A percentile compares a stretch with the other conserved stretches of the same genome.
Evolutionary conservation across 2,329 filamentous ascomycete genomes (phyloP).

Genomic region (Penicillium digitatum): DNA sequence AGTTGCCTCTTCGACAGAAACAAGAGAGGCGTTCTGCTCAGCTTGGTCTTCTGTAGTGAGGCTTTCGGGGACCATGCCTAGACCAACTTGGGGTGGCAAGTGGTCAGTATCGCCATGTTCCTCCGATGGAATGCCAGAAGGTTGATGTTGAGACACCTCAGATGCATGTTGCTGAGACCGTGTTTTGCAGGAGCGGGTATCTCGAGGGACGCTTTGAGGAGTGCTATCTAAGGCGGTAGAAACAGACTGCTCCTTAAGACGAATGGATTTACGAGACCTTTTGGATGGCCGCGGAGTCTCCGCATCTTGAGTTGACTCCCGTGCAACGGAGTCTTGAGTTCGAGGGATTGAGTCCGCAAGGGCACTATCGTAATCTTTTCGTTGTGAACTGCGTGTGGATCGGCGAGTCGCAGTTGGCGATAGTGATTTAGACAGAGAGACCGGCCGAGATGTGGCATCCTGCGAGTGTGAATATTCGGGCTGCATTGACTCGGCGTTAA

Average conservation of each 20-base stretch:
- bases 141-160: conserved; percentile 3
- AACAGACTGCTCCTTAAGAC: conserved; percentile 24
- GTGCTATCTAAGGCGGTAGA: conserved; percentile 12
- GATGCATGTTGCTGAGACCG: conserved; percentile 15
- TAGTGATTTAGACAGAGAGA: conserved; percentile 8
- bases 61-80: conserved; percentile 2
- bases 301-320: background rate
- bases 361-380: conserved; percentile 4
- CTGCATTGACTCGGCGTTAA: conserved; percentile 10
- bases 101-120: background rate
- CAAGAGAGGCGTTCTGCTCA: background rate
- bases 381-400: conserved; percentile 25
- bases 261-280: conserved; percentile 28
- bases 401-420: conserved; percentile 22
- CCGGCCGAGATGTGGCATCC: background rate
- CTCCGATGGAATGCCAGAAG: conserved; percentile 2
- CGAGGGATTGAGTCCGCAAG: background rate
- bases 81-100: background rate
- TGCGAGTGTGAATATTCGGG: conserved; percentile 14
- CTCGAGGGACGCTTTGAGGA: conserved; percentile 11
- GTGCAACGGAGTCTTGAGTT: background rate
- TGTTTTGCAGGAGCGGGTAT: conserved; percentile 21
- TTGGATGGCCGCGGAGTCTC: conserved; percentile 26
- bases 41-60: background rate
- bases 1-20: conserved; percentile 16